These are phyloP conservation scores for Fusarium bactridioides DNA, from an alignment of 2,329 filamentous ascomycete genomes.

Conservation along the genomic window DNA sequence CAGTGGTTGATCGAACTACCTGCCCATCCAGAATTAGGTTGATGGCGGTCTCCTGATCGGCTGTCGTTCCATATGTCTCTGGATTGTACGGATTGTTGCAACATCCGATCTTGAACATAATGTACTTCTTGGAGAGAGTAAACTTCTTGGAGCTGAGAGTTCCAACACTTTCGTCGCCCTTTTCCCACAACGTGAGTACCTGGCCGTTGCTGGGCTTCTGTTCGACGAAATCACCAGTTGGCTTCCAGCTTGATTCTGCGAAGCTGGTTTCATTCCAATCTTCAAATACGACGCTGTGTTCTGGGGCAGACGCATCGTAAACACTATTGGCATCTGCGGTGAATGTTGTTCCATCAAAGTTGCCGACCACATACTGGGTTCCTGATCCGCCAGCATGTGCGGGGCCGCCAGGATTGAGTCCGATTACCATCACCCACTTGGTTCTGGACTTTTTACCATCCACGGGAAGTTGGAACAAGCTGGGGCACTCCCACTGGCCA, in stretches of 20 bases:
- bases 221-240: background rate
- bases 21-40: background rate
- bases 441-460: background rate
- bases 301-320: background rate
- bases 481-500: background rate
- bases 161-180: background rate
- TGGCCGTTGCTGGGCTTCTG: background rate
- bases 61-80: background rate
- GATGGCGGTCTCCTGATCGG: background rate
- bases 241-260: background rate
- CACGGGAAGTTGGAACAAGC: background rate
- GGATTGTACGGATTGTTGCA: background rate
- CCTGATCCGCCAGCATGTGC: background rate
- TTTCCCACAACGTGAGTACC: background rate
- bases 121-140: background rate
- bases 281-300: background rate
- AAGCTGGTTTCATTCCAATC: background rate
- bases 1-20: background rate
- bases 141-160: background rate
- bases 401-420: background rate
- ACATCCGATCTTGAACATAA: background rate
- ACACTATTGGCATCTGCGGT: background rate
- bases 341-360: background rate
- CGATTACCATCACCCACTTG: background rate
- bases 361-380: background rate